phyloP scores from a whole-genome alignment of 2,329 filamentous ascomycete genomes.

The Fusarium coffeatum region DNA sequence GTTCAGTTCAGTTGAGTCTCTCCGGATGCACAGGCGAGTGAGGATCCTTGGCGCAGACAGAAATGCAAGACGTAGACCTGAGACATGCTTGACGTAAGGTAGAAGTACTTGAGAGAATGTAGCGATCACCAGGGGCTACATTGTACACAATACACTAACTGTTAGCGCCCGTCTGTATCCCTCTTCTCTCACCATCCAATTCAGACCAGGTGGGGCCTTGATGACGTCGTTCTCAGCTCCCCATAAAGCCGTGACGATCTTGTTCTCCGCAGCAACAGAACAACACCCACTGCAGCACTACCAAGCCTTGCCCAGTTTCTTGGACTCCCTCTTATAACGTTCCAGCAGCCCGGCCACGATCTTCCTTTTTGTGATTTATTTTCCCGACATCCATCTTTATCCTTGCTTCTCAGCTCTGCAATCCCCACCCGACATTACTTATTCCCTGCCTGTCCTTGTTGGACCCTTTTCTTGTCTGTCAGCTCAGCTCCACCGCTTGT shows the following conservation, averaged over 20 bases:
- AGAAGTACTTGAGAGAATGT: constrained; percentile 21
- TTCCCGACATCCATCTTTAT: constrained; percentile 32
- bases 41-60: constrained; percentile 26
- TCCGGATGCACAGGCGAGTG: constrained; percentile 28
- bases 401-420: constrained; percentile 41
- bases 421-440: constrained; percentile 37
- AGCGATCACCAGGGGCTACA: constrained; percentile 13
- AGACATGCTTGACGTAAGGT: constrained; percentile 31
- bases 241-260: constrained; percentile 45
- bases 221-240: constrained; percentile 46
- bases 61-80: constrained; percentile 37
- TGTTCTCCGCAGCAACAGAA: constrained; percentile 47
- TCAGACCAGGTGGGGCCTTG: constrained; percentile 41
- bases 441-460: constrained; percentile 36
- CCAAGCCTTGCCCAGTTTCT: constrained; percentile 37
- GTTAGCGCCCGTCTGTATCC: constrained; percentile 33
- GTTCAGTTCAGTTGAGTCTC: constrained; percentile 17
- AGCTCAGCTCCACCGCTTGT: constrained; percentile 37
- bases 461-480: constrained; percentile 26
- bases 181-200: constrained; percentile 14
- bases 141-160: constrained; percentile 21
- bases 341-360: constrained; percentile 41
- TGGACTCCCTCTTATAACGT: constrained; percentile 45
- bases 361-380: constrained; percentile 12
- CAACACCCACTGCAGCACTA: constrained; percentile 34